Percentiles rank a stretch among this genome's conserved stretches.
These are phyloP conservation scores for Pistacia vera DNA, from an alignment of 345 rosid genomes.

Conservation along the genomic window DNA sequence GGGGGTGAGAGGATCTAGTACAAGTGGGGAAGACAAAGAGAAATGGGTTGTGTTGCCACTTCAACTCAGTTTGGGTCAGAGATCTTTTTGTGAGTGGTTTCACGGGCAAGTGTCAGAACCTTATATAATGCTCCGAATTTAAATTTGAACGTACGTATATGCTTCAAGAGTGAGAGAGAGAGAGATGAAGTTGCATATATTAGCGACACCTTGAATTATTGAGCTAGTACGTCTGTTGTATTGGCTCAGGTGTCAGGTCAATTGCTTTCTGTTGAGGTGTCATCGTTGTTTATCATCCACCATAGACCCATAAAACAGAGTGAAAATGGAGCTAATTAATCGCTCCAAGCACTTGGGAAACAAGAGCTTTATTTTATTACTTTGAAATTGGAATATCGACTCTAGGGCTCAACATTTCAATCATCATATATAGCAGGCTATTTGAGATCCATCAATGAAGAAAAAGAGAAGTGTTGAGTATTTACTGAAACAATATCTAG, in stretches of 20 bases:
- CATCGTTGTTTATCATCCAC: not conserved
- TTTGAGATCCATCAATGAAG: too few species aligned
- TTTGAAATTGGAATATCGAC: too few species aligned
- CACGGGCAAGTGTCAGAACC: slow-evolving; percentile 38
- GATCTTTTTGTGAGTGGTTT: slow-evolving; percentile 21
- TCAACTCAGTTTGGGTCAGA: slow-evolving; percentile 4
- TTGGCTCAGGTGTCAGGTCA: not conserved
- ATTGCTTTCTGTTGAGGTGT: slow-evolving; percentile 4
- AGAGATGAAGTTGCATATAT: not conserved
- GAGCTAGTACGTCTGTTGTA: slow-evolving; percentile 7
- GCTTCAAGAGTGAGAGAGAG: not conserved
- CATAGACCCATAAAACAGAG: too few species aligned
- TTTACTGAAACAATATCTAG: too few species aligned
- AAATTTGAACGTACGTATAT: slow-evolving; percentile 1
- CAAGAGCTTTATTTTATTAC: too few species aligned
- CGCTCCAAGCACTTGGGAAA: too few species aligned
- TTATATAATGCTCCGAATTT: not conserved
- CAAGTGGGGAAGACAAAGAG: not conserved
- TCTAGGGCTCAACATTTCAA: not conserved
- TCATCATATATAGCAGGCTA: too few species aligned
- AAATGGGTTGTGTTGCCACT: not conserved
- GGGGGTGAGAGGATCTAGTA: slow-evolving; percentile 4
- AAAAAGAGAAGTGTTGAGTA: too few species aligned
- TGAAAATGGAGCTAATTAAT: too few species aligned
- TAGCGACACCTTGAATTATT: slow-evolving; percentile 5